phyloP scores from a whole-genome alignment of 352 stramenopile genomes.

The Phytopythium mirpurense region DNA sequence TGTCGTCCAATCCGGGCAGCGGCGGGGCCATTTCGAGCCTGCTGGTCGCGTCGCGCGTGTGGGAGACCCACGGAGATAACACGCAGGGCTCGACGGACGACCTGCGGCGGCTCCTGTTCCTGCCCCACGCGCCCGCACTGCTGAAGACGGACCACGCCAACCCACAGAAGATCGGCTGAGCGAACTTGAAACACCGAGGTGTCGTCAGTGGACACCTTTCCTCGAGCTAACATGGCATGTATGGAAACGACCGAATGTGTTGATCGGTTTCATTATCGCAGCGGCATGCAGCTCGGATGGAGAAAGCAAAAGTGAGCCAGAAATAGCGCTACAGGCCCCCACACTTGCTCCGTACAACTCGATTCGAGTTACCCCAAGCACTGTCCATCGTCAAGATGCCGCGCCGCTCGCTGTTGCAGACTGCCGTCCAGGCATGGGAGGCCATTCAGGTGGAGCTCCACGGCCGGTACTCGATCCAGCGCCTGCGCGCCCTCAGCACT shows the following conservation, averaged over 20 bases:
- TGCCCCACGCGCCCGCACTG: constrained; percentile 65
- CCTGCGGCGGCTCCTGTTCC: constrained; percentile 64
- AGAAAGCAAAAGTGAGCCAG: too few species aligned
- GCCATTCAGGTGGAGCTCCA: constrained; percentile 31
- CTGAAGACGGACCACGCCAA: constrained; percentile 80
- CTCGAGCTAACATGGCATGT: too few species aligned
- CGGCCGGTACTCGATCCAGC: constrained; percentile 26
- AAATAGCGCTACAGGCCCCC: too few species aligned
- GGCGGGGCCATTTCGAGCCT: constrained; percentile 77
- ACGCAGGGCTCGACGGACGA: constrained; percentile 79
- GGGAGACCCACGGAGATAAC: constrained; percentile 79
- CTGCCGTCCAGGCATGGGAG: constrained; percentile 13
- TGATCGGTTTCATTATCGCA: too few species aligned
- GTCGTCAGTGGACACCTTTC: too few species aligned
- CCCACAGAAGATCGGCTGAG: constrained; percentile 76
- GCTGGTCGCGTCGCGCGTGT: constrained; percentile 71
- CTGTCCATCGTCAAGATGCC: background rate
- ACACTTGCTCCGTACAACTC: too few species aligned
- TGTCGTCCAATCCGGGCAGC: constrained; percentile 82
- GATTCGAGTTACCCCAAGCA: too few species aligned
- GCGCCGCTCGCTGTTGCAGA: background rate
- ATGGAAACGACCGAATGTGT: too few species aligned
- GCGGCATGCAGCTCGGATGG: too few species aligned
- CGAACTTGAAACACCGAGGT: constrained; percentile 3
- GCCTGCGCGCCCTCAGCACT: constrained; percentile 3